Evolutionary conservation across 805 yeast genomes (phyloP), one percentile per base, ranked within the genome.

Genomic region (Lachancea nothofagi): DNA sequence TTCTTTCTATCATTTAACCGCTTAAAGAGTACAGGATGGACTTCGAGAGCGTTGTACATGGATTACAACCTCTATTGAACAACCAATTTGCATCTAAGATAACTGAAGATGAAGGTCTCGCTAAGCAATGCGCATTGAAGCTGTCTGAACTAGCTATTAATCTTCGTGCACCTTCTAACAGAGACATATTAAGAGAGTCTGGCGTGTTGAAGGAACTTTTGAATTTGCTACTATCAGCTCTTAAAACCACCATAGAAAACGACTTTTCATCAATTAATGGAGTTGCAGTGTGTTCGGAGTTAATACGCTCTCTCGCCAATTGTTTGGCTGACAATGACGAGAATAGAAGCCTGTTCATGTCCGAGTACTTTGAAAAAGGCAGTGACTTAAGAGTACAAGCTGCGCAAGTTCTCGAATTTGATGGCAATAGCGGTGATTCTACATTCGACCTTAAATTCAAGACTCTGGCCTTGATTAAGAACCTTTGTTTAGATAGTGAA

Each of bases 241-340:
- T 10, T 26, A 29, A 14, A 24, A 22, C n/a, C 23, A 24, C 20
- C 20, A 36, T 15, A n/a, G 41, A 5, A 41, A 46, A n/a, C 49
- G 15, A 12, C 4, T 3, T 7, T 7, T 19, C 23, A 17, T 12
- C 23, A 4, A 7, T 7, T 14, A 25, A 18, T 19, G 29, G 44
- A 40, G 44, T 48, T 27, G 45, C 45, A 17, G 14, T 62, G 18
- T 42, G 46, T 7, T 53, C 62, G 13, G 65, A 59, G 39, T 17
- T 60, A 23, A 46, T 56, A 2, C 54, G 66, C 39, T 61, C 64
- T 34, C 40, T 61, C 9, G 64, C 65, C 0, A 62, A 62, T 39
- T 36, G 54, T 22, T 28, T 62, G 12, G 57, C 57, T 1, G 65
- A 62, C 38, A 56, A 59, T 38, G 58, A 60, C 37, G 24, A 25